A percentile compares a stretch with the other conserved stretches of the same genome.
These are phyloP conservation scores for Dictyostelium discoideum DNA, from an alignment of 78 protist species.

Conservation along the genomic window DNA sequence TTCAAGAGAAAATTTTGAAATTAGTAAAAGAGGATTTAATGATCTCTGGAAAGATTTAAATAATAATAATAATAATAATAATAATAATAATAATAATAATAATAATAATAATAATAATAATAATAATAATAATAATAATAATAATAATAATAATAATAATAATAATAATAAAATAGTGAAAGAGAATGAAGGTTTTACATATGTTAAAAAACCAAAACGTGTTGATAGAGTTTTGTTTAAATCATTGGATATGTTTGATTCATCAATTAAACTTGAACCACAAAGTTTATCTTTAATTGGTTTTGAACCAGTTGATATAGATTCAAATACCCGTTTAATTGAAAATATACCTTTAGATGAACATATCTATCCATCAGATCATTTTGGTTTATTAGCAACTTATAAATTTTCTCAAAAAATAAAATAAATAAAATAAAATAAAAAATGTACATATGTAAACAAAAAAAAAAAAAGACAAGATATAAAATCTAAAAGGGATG, in stretches of 20 bases:
- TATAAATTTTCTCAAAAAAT: not conserved
- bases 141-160: not conserved
- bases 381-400: conserved; percentile 43
- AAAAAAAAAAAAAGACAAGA: not conserved
- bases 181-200: conserved; percentile 1
- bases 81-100: not conserved
- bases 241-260: not conserved
- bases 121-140: conserved; percentile 5
- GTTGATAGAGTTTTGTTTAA: conserved; percentile 26
- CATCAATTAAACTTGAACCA: not conserved
- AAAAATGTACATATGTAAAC: not conserved
- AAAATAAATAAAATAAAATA: not conserved
- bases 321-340: not conserved
- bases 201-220: conserved; percentile 36
- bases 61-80: not conserved
- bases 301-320: conserved; percentile 8
- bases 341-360: conserved; percentile 37
- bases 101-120: conserved; percentile 6
- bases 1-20: conserved; percentile 22
- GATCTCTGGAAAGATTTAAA: conserved; percentile 40
- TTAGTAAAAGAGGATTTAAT: not conserved
- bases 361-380: conserved; percentile 57
- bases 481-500: not conserved
- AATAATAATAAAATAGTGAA: not conserved
- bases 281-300: not conserved